Conservation (phyloP, 495 filamentous ascomycete genomes). For the Penicillium coprophilum region DNA sequence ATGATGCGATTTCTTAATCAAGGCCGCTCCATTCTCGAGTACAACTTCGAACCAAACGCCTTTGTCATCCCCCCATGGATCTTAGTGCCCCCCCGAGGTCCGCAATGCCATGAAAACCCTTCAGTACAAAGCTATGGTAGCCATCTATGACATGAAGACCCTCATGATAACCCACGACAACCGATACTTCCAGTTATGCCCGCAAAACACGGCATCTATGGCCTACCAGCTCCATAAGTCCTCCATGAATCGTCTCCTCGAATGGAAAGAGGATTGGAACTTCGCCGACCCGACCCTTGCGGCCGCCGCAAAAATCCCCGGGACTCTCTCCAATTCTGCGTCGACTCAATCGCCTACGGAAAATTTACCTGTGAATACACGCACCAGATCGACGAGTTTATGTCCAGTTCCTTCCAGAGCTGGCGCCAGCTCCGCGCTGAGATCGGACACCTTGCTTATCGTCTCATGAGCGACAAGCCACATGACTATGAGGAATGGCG, state of each 20-base stretch:
- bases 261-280: constrained; percentile 21
- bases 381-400: constrained; percentile 8
- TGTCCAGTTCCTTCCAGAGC: constrained; percentile 4
- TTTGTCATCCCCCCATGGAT: constrained; percentile 14
- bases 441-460: not conserved
- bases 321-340: constrained; percentile 9
- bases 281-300: constrained; percentile 18
- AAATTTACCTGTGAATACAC: constrained; percentile 10
- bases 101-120: constrained; percentile 1
- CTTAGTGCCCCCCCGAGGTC: constrained; percentile 5
- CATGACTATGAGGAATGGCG: constrained; percentile 22
- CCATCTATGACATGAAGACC: constrained; percentile 15
- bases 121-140: constrained; percentile 4
- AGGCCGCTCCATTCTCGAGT: constrained; percentile 15
- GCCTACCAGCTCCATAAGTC: constrained; percentile 9
- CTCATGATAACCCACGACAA: constrained; percentile 1
- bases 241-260: constrained; percentile 25
- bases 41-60: not conserved
- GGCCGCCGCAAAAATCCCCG: constrained; percentile 20
- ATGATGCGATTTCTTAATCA: not conserved
- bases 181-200: constrained; percentile 26
- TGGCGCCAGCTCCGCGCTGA: constrained; percentile 6
- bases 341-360: constrained; percentile 21
- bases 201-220: not conserved
- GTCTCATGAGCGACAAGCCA: constrained; percentile 7